Evolutionary conservation across 345 rosid species (phyloP).

Genomic region (Anacardium occidentale): DNA sequence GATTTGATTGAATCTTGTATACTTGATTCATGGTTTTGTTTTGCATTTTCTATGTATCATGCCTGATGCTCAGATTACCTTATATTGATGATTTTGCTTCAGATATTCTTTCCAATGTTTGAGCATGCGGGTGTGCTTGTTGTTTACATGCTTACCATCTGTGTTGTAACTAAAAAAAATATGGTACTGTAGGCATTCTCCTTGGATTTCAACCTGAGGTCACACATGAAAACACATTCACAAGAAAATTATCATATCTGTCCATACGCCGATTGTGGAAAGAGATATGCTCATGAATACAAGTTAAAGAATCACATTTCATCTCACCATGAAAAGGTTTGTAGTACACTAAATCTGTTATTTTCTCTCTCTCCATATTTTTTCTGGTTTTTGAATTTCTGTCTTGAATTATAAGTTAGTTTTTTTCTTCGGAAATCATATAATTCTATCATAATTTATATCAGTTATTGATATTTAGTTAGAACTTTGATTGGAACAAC

Average conservation of each 20-base stretch:
- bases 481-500: neutral
- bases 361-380: neutral
- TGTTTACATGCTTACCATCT: neutral
- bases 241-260: slow-evolving; percentile 97
- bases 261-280: slow-evolving; percentile 87
- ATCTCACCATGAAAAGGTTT: slow-evolving; percentile 84
- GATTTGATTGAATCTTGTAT: neutral
- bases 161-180: slow-evolving; percentile 10
- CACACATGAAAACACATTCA: slow-evolving; percentile 98
- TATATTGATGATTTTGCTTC: neutral
- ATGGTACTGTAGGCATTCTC: slow-evolving; percentile 81
- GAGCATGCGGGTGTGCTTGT: neutral
- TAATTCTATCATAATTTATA: neutral
- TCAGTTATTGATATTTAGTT: neutral
- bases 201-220: slow-evolving; percentile 91
- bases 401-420: neutral
- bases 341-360: slow-evolving; percentile 9
- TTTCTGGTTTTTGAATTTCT: slow-evolving; percentile 8
- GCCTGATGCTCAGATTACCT: neutral
- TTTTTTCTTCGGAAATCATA: neutral
- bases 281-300: slow-evolving; percentile 99
- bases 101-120: slow-evolving; percentile 6
- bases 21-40: neutral
- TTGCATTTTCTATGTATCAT: neutral
- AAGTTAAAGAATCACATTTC: slow-evolving; percentile 85